Evolutionary conservation across 129 eudicot genomes (phyloP), one percentile per base, ranked within the genome.

Genomic region (Pseudognaphalium luteoalbum): DNA sequence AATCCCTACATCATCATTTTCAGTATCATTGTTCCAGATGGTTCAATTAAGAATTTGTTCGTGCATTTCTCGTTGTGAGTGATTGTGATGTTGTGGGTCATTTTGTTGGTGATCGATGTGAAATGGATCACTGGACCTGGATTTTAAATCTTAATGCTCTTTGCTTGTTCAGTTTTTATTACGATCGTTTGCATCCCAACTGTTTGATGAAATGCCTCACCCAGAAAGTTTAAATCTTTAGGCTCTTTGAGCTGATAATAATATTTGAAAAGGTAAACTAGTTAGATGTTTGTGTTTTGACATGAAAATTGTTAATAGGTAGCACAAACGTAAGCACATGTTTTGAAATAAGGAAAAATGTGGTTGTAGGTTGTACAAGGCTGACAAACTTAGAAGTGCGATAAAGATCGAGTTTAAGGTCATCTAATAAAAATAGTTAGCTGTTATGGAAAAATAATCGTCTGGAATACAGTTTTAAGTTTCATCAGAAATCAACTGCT

Each of bases 131-230:
- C 61, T 2, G 29, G 17, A 72, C 29, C n/a, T 17, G 73, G 68
- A 44, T 65, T 19, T 7, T n/a, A 66, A 28, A 25, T 22, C 2
- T 5, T 63, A 25, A 1, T 65, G 51, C 2, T 39, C 29, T 39
- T 2, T 47, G 33, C 34, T 21, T 1, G 32, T 73, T 54, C 19
- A 2, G 15, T 5, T 19, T 79, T 12, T 58, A 4, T 42, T 54
- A 22, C 6, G 5, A 22, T 3, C 17, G 41, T 54, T 22, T 60
- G 78, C 68, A 33, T 69, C 17, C 78, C 39, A 72, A 65, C 78
- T 80, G 83, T 66, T 80, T 66, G 83, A 65, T 72, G 65, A 54
- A 72, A 80, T 80, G 78, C 9, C 83, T 34, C 29, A 73, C 60
- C 73, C 74, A 72, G 65, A 72, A 21, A 34, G 35, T 17, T 52